Evolutionary conservation across 345 rosid genomes (phyloP), one percentile per base, ranked within the genome.

Genomic region (Capsella bursapastoris): DNA sequence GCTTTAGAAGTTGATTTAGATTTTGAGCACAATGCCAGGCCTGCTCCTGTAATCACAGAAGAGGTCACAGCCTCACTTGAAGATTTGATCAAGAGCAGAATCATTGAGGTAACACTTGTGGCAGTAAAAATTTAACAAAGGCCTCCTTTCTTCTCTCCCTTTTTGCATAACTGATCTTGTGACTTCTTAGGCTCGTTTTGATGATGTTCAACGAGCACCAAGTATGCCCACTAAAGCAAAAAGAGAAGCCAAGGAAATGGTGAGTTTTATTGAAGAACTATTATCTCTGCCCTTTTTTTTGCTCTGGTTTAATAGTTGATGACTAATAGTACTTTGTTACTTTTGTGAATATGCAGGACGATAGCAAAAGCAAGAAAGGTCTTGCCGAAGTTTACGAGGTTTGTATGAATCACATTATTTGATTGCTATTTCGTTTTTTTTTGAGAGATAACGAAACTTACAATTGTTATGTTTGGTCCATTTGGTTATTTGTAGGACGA

Each of bases 371-470:
- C 85, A 92, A 90, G 83, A 90, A 84, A 84, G 93, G 98, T 78
- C 96, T 95, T 43, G 99, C 91, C 16, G 97, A 95, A 83, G 82
- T 95, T 79, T 95, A 95, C 70, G 99, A 92, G 99, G 99, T 93
- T 81, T 74, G 94, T 78, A 34, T 40, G n/a, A 64, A 50, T 5
- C 32, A 48, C 56, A 37, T 41, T 43, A 6, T 12, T 11, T 47
- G 15, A 43, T 57, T 70, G 40, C 64, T 64, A 43, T 45, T 53
- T 32, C 13, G 13, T 27, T 7, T 44, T 27, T 7, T 44, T 28
- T 52, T 12, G 55, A 49, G 57, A 7, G 73, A 44, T 7, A 57
- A 65, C 68, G 49, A 38, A 57, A 55, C 52, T 63, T 51, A 41
- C 62, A 41, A 8, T 1, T 62, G 34, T 37, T 16, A 38, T 22